Conservation (phyloP, 768 basidiomycete genomes). For the Thelephora ganbajun region DNA sequence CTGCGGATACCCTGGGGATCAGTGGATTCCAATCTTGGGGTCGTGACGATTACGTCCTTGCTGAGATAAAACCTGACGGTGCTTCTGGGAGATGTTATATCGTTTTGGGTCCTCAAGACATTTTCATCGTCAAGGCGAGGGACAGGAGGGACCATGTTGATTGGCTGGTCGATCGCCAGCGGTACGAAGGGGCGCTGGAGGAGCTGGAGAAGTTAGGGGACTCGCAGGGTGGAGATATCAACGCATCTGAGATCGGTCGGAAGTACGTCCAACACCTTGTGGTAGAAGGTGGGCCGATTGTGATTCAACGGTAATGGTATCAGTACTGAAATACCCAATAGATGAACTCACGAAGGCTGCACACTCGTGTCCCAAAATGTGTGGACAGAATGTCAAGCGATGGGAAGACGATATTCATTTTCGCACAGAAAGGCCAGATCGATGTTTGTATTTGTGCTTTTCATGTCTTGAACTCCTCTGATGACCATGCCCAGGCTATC, state of each 20-base stretch:
- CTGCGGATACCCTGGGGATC: conserved; percentile 76
- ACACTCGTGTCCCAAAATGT: conserved; percentile 68
- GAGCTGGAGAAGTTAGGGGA: conserved; percentile 47
- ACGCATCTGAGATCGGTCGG: conserved; percentile 61
- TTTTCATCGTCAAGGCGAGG: conserved; percentile 77
- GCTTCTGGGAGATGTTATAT: conserved; percentile 45
- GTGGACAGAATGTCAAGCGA: conserved; percentile 59
- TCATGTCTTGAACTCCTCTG: background rate
- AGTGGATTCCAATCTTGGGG: conserved; percentile 70
- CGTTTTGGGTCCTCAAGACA: conserved; percentile 75
- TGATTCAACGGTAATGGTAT: background rate
- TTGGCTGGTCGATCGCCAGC: conserved; percentile 79
- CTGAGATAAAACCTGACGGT: conserved; percentile 25
- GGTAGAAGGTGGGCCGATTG: conserved; percentile 41
- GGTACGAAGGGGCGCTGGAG: conserved; percentile 76
- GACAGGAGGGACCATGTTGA: conserved; percentile 82
- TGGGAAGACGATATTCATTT: conserved; percentile 94
- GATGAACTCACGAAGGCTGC: conserved; percentile 72
- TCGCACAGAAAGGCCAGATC: conserved; percentile 68
- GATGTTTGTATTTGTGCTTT: conserved; percentile 33
- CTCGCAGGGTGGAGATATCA: conserved; percentile 22
- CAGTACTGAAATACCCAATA: conserved; percentile 11
- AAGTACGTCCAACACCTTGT: conserved; percentile 83
- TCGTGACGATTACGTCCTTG: conserved; percentile 83
- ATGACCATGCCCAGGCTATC: conserved; percentile 41